Evolutionary conservation across 441 rosid genomes (phyloP), one percentile per base, ranked within the genome.

Genomic region (Bocquillonia castaneifolia): DNA sequence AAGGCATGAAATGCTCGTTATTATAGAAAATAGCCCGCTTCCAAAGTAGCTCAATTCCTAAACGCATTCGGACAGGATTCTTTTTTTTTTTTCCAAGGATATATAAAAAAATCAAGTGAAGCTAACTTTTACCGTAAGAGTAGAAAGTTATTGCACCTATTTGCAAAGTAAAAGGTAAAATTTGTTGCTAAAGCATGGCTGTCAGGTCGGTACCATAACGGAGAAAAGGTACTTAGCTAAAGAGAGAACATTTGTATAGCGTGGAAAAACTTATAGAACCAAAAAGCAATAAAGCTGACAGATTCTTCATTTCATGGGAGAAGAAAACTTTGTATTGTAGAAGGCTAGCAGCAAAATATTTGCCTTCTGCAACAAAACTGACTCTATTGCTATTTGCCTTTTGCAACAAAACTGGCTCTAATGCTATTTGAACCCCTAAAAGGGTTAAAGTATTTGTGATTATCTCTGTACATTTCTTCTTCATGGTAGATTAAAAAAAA

Each of bases 1-100:
- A 42, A 81, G 73, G 66, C 56, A 28, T 36, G 87, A 81, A 71
- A 81, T 85, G 83, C 54, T 55, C 61, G 40, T 32, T 64, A 42
- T 10, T 52, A 20, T 54, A 20, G 72, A 32, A 59, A n/a, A 1
- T 1, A 17, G 20, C 23, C 17, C 29, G 36, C 29, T 28, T 58
- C 45, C 10, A 59, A 36, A 59, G 29, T 59, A 20, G 34, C 34
- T 4, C 39, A 6, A 39, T 44, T 65, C 40, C 18, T 51, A 14
- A 50, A 28, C 34, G 15, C 14, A 20, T 10, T 36, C 37, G 36
- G 26, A 26, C 37, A 17, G 6, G 26, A 5, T 37, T 37, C 20
- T 42, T 42, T 14, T n/a, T n/a, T n/a, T n/a, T n/a, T n/a, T n/a
- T n/a, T n/a, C n/a, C n/a, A n/a, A n/a, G n/a, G 6, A 57, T 3